These are phyloP conservation scores for Lentinula edodes DNA, from an alignment of 768 basidiomycete species.

Conservation along the genomic window DNA sequence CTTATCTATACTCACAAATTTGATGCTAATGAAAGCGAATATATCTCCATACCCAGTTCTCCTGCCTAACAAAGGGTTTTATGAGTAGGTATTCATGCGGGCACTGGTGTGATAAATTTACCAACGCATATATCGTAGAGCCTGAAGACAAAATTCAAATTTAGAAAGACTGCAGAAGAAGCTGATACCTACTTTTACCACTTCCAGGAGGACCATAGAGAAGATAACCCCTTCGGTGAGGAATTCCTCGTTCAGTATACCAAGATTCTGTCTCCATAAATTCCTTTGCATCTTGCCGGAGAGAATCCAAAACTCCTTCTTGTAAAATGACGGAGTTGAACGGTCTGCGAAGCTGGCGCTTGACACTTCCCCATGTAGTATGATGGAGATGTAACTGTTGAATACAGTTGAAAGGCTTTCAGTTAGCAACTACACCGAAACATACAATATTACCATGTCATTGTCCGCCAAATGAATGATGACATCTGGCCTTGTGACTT, in stretches of 20 bases:
- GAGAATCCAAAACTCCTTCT: constrained; percentile 36
- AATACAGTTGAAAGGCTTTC: constrained; percentile 9
- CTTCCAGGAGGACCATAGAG: constrained; percentile 58
- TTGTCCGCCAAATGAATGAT: constrained; percentile 33
- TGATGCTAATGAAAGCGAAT: constrained; percentile 43
- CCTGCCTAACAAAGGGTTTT: constrained; percentile 28
- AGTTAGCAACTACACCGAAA: background rate
- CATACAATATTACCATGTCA: constrained; percentile 19
- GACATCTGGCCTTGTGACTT: constrained; percentile 35
- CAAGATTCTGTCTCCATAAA: constrained; percentile 51
- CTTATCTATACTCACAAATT: background rate
- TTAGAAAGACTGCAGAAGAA: constrained; percentile 2
- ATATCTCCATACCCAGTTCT: constrained; percentile 83
- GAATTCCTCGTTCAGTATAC: constrained; percentile 53
- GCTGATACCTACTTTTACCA: constrained; percentile 46
- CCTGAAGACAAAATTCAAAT: constrained; percentile 35
- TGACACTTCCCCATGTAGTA: constrained; percentile 12
- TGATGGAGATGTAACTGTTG: constrained; percentile 13
- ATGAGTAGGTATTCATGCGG: background rate
- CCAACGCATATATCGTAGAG: constrained; percentile 50
- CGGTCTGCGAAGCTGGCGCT: constrained; percentile 35
- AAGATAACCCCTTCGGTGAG: constrained; percentile 51
- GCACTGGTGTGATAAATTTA: constrained; percentile 9
- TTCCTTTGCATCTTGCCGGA: constrained; percentile 46
- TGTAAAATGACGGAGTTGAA: constrained; percentile 49